These are phyloP conservation scores for Sphagnum tenellum DNA, from an alignment of 225 moss, liverwort and hornwort species.

Conservation along the genomic window DNA sequence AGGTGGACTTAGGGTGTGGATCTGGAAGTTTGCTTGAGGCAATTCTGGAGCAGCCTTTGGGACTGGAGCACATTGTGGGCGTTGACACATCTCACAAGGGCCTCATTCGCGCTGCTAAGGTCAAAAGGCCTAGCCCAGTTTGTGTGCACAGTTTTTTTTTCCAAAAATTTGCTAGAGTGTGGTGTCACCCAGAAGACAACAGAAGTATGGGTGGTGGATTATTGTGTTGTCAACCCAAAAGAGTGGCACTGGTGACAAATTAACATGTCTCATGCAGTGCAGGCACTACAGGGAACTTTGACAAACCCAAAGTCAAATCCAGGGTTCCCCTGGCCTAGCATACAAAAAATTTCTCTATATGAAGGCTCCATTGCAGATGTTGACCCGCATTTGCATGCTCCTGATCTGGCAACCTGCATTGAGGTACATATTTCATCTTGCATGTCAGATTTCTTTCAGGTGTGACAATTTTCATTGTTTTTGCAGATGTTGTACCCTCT, in stretches of 20 bases:
- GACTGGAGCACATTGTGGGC: conserved; percentile 66
- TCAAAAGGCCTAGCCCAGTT: conserved; percentile 6
- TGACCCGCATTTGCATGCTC: conserved; percentile 32
- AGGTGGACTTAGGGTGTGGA: conserved; percentile 98
- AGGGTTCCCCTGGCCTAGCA: conserved; percentile 19
- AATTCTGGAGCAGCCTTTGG: conserved; percentile 55
- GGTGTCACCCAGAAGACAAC: too few species aligned
- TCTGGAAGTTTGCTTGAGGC: conserved; percentile 91
- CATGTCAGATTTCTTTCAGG: not conserved
- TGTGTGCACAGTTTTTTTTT: not conserved
- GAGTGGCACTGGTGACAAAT: too few species aligned
- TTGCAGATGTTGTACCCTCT: too few species aligned
- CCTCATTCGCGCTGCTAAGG: conserved; percentile 94
- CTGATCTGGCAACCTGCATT: conserved; percentile 92
- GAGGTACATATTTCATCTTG: conserved; percentile 37
- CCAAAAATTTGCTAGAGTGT: too few species aligned
- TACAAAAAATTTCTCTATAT: conserved; percentile 53
- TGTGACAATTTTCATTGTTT: not conserved
- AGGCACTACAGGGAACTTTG: conserved; percentile 46
- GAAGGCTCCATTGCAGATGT: conserved; percentile 75
- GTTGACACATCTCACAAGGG: conserved; percentile 85
- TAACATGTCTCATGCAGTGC: conserved; percentile 7
- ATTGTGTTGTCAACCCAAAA: too few species aligned
- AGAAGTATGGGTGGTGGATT: too few species aligned
- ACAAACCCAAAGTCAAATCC: conserved; percentile 45